Base-by-base conservation (phyloP, 805 yeast genomes). In the Candida silvatica region DNA sequence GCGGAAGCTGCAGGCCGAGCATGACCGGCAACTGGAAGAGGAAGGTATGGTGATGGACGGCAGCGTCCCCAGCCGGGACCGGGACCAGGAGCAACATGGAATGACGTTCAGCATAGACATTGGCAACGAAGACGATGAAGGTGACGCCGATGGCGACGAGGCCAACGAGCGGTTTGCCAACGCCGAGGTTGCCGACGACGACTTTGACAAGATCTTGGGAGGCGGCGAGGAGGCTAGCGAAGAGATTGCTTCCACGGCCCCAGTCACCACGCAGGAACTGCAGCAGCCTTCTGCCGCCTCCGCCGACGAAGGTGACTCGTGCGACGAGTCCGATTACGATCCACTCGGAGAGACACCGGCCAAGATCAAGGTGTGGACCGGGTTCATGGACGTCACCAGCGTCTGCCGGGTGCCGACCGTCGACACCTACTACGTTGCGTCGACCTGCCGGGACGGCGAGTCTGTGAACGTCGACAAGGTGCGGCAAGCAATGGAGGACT, bases 301-400 rank as follows among this genome's bases (percentile, higher is more conserved):
- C n/a, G n/a, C n/a, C n/a, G n/a, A n/a, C n/a, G n/a, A n/a, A n/a
- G n/a, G n/a, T n/a, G n/a, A n/a, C n/a, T n/a, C n/a, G n/a, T n/a
- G 9, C 12, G 31, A 33, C 15, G 36, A 26, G 7, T 5, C 6
- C n/a, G 36, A 38, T n/a, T 52, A 52, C 31, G 57, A 52, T 35
- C 57, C 57, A 14, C 38, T 45, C 6, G 49, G 42, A 22, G 24
- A 7, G 12, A 22, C 12, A 22, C 7, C 24, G 24, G 12, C 24
- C 11, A 22, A 22, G 24, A 12, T n/a, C n/a, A n/a, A n/a, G n/a
- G n/a, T n/a, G n/a, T n/a, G n/a, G n/a, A n/a, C n/a, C n/a, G n/a
- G n/a, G n/a, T n/a, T n/a, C n/a, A n/a, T n/a, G n/a, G n/a, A n/a
- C n/a, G n/a, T n/a, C n/a, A n/a, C n/a, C n/a, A n/a, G n/a, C n/a